Base-by-base conservation (phyloP, 495 filamentous ascomycete species). In the Aspergillus taichungensis region DNA sequence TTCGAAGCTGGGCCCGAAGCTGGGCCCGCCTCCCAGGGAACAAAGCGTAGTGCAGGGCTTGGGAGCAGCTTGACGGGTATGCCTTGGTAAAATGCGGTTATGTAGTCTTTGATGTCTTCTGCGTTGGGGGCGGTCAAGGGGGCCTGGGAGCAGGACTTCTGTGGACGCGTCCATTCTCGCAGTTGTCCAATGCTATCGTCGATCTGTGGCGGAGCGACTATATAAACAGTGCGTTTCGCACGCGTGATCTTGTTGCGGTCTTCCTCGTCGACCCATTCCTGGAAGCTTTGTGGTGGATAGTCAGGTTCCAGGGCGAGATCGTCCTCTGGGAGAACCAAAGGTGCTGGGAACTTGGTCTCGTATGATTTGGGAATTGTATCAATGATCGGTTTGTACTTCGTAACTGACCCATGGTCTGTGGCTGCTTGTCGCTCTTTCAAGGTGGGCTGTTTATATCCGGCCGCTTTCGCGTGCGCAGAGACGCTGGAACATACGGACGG, bases 31-130 rank as follows among this genome's bases (percentile, higher is more conserved):
- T 66, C 47, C 80, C 76, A 83, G 5, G 59, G 40, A 0, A 65
- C 64, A 51, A 77, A 82, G 9, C 43, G 32, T 2, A 77, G 48
- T 1, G 44, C 45, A 0, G 50, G 40, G 0, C 64, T 46, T 13
- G 71, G 53, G 10, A 70, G 54, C 8, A 52, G 10, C 40, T 74
- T 75, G 34, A 83, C 73, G 1, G 60, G 55, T 27, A 84, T 45
- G 0, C 75, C 74, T 45, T 79, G 69, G 59, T 83, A 85, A 52
- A 85, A 86, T 0, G 75, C 78, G 1, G 42, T 32, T 3, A 86
- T 51, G 49, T 85, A 86, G 1, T 66, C 54, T 7, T 64, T 28
- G 1, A 81, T 42, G 40, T 76, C 66, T 9, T 72, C 29, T 2
- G 51, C 29, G 6, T 47, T 40, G 10, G 64, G 64, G 13, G 30